These are phyloP conservation scores for Sisymbrium irio DNA, from an alignment of 345 rosid species.

Conservation along the genomic window DNA sequence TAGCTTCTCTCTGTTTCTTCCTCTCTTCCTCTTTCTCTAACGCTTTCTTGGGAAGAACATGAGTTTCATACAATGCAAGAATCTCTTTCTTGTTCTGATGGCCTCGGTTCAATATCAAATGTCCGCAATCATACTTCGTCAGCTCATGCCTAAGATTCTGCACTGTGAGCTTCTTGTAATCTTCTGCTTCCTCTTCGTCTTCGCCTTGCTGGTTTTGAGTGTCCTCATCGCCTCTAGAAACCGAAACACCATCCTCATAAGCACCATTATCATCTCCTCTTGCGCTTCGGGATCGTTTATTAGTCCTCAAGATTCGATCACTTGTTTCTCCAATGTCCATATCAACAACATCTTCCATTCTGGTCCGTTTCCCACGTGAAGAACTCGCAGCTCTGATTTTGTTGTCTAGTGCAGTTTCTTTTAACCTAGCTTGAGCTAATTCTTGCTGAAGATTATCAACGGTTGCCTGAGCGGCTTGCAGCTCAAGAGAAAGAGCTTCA, in stretches of 20 bases:
- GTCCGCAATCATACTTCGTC: constrained; percentile 78
- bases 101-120: constrained; percentile 67
- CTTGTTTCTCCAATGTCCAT: constrained; percentile 55
- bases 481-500: constrained; percentile 75
- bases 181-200: constrained; percentile 33
- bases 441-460: constrained; percentile 85
- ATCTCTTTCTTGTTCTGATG: constrained; percentile 82
- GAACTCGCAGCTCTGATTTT: constrained; percentile 63
- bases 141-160: constrained; percentile 87
- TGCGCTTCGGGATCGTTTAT: constrained; percentile 64
- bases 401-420: constrained; percentile 79
- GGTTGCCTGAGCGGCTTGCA: constrained; percentile 78
- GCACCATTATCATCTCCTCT: constrained; percentile 38
- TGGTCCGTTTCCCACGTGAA: constrained; percentile 62
- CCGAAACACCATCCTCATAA: constrained; percentile 68
- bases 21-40: constrained; percentile 25
- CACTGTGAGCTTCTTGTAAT: constrained; percentile 70
- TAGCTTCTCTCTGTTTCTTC: constrained; percentile 19
- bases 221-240: constrained; percentile 60
- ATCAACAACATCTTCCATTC: constrained; percentile 56
- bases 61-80: constrained; percentile 72
- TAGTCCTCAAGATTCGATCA: constrained; percentile 48
- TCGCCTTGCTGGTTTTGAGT: constrained; percentile 53
- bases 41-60: constrained; percentile 57
- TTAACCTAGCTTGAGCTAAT: constrained; percentile 71